Conservation (phyloP, 2,329 filamentous ascomycete genomes). For the Colletotrichum karsti region DNA sequence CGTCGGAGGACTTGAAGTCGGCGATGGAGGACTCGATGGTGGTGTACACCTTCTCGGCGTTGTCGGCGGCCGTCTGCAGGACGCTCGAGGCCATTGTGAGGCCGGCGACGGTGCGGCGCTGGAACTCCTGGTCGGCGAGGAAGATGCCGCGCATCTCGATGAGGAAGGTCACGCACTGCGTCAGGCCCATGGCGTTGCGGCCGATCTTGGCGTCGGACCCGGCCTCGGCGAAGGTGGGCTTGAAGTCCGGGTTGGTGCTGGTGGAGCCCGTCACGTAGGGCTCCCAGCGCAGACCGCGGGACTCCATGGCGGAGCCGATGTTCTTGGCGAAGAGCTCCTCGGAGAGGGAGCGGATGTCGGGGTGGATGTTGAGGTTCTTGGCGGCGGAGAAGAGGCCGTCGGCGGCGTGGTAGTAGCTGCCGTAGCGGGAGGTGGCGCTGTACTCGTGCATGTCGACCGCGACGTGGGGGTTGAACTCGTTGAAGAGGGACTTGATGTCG, state of each 20-base stretch:
- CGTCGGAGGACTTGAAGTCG: slow-evolving; percentile 35
- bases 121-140: slow-evolving; percentile 41
- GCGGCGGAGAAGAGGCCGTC: slow-evolving; percentile 42
- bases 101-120: slow-evolving; percentile 38
- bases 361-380: slow-evolving; percentile 44
- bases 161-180: slow-evolving; percentile 39
- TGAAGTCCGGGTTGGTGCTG: slow-evolving; percentile 34
- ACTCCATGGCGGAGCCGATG: slow-evolving; percentile 38
- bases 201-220: slow-evolving; percentile 38
- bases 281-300: slow-evolving; percentile 38
- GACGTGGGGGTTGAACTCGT: slow-evolving; percentile 38
- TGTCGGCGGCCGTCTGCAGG: slow-evolving; percentile 41
- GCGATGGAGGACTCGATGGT: slow-evolving; percentile 37
- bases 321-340: slow-evolving; percentile 39
- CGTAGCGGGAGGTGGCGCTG: slow-evolving; percentile 28
- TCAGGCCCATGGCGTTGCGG: slow-evolving; percentile 38
- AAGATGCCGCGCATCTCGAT: slow-evolving; percentile 40
- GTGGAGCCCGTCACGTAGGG: slow-evolving; percentile 37
- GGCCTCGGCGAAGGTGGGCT: slow-evolving; percentile 29
- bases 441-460: slow-evolving; percentile 44
- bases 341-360: slow-evolving; percentile 36
- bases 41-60: slow-evolving; percentile 36
- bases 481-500: slow-evolving; percentile 39
- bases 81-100: slow-evolving; percentile 37
- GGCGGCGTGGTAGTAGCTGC: slow-evolving; percentile 31